Evolutionary conservation across 2,329 filamentous ascomycete genomes (phyloP).

Genomic region (Xylaria arbuscula): DNA sequence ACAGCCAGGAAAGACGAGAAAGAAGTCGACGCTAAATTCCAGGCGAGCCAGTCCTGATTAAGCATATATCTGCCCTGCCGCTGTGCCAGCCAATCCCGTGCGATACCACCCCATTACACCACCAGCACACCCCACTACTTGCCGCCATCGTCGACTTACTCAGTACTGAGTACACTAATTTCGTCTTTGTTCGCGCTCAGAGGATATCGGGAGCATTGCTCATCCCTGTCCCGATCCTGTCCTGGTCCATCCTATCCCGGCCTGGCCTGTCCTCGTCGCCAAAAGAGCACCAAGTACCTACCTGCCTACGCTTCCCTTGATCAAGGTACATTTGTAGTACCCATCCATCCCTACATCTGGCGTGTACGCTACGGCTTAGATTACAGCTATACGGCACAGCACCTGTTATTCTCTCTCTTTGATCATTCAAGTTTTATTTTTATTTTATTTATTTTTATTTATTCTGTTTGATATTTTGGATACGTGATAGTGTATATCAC

Average conservation of each 20-base stretch:
- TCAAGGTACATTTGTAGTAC: too few relatives aligned
- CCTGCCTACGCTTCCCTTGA: background rate
- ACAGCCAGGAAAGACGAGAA: background rate
- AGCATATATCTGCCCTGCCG: slow-evolving; percentile 37
- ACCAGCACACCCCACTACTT: slow-evolving; percentile 43
- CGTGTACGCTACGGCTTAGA: background rate
- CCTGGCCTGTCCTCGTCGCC: slow-evolving; percentile 13
- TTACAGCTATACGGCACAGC: slow-evolving; percentile 25
- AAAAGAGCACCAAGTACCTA: slow-evolving; percentile 14
- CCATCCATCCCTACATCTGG: background rate
- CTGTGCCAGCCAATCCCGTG: slow-evolving; percentile 43
- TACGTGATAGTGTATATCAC: background rate
- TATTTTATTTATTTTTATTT: background rate
- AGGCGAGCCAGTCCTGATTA: slow-evolving; percentile 1
- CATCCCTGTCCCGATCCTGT: too few relatives aligned
- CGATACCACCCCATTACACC: slow-evolving; percentile 30
- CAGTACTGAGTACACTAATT: background rate
- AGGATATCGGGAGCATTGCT: slow-evolving; percentile 25
- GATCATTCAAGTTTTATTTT: slow-evolving; percentile 1
- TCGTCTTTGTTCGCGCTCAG: slow-evolving; percentile 41
- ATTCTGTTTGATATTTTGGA: background rate
- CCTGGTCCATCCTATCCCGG: background rate
- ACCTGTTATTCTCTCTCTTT: background rate
- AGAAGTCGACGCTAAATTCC: background rate
- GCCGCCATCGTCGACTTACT: slow-evolving; percentile 44